phyloP scores from a whole-genome alignment of 2,329 filamentous ascomycete species.

The Neonectria hederae region DNA sequence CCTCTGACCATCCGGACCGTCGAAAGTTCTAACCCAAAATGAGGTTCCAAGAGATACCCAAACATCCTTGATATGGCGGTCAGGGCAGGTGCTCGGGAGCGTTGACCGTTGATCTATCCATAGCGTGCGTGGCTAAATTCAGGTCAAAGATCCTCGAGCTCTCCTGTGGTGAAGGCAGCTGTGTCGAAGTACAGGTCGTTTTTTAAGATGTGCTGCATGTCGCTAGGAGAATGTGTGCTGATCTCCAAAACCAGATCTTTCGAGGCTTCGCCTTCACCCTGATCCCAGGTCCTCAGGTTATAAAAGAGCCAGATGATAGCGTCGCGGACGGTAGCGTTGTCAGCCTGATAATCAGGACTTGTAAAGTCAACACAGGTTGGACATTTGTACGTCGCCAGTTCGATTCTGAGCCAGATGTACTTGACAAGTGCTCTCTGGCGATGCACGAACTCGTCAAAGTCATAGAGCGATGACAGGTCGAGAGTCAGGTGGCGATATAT shows the following conservation, averaged over 20 bases:
- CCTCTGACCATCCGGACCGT: not conserved
- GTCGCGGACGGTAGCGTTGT: not conserved
- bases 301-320: not conserved
- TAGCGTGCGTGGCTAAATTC: not conserved
- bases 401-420: slow-evolving; percentile 5
- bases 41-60: not conserved
- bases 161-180: not conserved
- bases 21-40: not conserved
- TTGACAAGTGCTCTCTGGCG: slow-evolving; percentile 3
- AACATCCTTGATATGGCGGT: not conserved
- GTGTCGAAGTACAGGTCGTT: slow-evolving; percentile 1
- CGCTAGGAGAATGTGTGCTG: not conserved
- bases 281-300: not conserved
- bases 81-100: not conserved
- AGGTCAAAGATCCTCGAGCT: not conserved
- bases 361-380: not conserved
- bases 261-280: not conserved
- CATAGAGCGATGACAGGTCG: not conserved
- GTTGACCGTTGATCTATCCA: not conserved
- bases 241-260: slow-evolving; percentile 5
- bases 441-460: not conserved
- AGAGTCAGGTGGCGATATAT: slow-evolving; percentile 11
- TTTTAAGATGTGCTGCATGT: slow-evolving; percentile 3
- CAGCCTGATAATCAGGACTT: not conserved
- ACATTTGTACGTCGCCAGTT: slow-evolving; percentile 3